These are phyloP conservation scores for Haplosporangium sp. DNA, from an alignment of 371 early-diverging fungal species.

Conservation along the genomic window DNA sequence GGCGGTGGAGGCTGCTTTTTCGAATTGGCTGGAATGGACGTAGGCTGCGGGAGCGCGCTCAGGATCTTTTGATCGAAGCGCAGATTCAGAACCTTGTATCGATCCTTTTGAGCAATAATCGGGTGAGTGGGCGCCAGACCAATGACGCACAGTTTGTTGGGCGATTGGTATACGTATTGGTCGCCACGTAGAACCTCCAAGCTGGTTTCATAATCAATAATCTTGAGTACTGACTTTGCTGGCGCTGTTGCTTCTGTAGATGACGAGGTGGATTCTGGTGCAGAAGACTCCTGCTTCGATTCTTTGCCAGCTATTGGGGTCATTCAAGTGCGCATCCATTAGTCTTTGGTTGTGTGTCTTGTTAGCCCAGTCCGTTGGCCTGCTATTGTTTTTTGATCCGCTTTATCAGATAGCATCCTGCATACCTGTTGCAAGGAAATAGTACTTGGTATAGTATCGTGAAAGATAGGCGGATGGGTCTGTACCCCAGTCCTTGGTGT, in stretches of 20 bases:
- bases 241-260: background rate
- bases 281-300: background rate
- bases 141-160: slow-evolving; percentile 47
- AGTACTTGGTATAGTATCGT: slow-evolving; percentile 49
- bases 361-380: background rate
- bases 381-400: background rate
- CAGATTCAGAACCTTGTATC: slow-evolving; percentile 32
- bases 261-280: background rate
- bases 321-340: background rate
- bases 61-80: slow-evolving; percentile 34
- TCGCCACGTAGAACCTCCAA: slow-evolving; percentile 39
- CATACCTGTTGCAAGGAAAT: slow-evolving; percentile 30
- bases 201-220: slow-evolving; percentile 28
- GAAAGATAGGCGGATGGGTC: slow-evolving; percentile 43
- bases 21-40: slow-evolving; percentile 31
- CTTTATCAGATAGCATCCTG: too few relatives aligned
- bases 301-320: slow-evolving; percentile 16
- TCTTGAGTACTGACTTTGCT: background rate
- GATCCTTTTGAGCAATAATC: slow-evolving; percentile 23
- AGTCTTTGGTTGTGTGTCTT: background rate
- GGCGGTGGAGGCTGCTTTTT: slow-evolving; percentile 41
- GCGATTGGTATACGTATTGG: slow-evolving; percentile 49
- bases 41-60: slow-evolving; percentile 32
- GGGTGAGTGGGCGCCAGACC: slow-evolving; percentile 49
- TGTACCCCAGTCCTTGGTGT: slow-evolving; percentile 29